Base-by-base conservation (phyloP, 2,329 filamentous ascomycete species). In the Fusarium sp. region DNA sequence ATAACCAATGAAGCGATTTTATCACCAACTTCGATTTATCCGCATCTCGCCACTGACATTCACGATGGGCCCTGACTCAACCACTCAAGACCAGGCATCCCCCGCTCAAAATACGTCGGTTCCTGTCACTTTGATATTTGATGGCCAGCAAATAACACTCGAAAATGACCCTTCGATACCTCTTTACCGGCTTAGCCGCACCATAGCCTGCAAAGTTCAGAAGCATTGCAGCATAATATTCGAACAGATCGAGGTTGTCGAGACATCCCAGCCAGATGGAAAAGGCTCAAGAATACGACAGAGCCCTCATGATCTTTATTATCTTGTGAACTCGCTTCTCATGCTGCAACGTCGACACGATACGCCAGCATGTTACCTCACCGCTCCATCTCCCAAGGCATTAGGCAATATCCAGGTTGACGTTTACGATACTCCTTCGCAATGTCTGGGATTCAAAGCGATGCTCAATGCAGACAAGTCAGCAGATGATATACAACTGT, bases 161-260 rank as follows among this genome's bases (percentile, higher is more conserved):
- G 58, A 75, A 3, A 24, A 61, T 41, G 36, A 38, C 3, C 45
- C 58, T 7, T 51, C 32, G 15, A 30, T 26, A 10, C 66, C 69
- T 12, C 15, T 75, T 10, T 75, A 75, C n/a, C 48, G 73, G 14
- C 44, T 75, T 6, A 75, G 24, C n/a, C 63, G 36, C 20, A 54
- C 63, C 2, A 32, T 74, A 8, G 45, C 58, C 7, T 61, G 58
- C 7, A 44, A 36, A 13, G 15, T 55, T 13, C 73, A 70, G 36
- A 68, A 60, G 12, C 48, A 38, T 12, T 53, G 59, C 11, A 66
- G 69, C 17, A 60, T 68, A 12, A 62, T 61, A 4, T 73, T 75
- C 18, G 73, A 75, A 14, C 61, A 50, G 6, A 17, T 75, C 7
- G 48, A 74, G 5, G 54, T 71, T 22, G 28, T 28, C 4, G 50